Conservation (phyloP, 805 yeast genomes). For the Saccharomycopsis olivae region DNA sequence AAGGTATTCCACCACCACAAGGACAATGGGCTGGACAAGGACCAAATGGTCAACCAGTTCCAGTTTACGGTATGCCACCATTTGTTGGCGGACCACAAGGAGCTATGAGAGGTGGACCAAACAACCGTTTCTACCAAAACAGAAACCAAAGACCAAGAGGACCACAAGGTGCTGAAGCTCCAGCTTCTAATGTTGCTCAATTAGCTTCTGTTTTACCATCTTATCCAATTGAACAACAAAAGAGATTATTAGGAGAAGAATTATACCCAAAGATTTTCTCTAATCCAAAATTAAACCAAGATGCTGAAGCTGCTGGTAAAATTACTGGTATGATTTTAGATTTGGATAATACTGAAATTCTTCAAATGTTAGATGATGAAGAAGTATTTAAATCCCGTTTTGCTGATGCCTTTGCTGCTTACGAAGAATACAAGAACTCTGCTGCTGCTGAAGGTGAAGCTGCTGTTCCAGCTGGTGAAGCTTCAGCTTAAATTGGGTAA, state of each 20-base stretch:
- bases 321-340: conserved; percentile 98
- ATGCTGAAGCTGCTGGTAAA: conserved; percentile 94
- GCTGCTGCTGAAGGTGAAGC: conserved; percentile 22
- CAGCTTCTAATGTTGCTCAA: conserved; percentile 24
- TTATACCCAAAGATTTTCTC: conserved; percentile 86
- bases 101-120: conserved; percentile 33
- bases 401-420: conserved; percentile 90
- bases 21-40: conserved; percentile 56
- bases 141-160: conserved; percentile 26
- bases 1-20: conserved; percentile 44
- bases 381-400: conserved; percentile 83
- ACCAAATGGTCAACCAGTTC: conserved; percentile 78
- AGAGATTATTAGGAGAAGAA: conserved; percentile 97
- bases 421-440: conserved; percentile 71
- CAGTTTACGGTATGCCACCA: conserved; percentile 81
- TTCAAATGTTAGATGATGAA: conserved; percentile 82
- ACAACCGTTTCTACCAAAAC: conserved; percentile 23
- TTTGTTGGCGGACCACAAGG: conserved; percentile 53
- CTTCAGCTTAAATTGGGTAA: conserved; percentile 5
- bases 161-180: conserved; percentile 24
- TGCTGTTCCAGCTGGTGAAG: conserved; percentile 7
- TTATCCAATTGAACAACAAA: conserved; percentile 82
- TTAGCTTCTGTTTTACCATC: conserved; percentile 54
- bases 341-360: conserved; percentile 83
- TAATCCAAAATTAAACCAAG: conserved; percentile 68